phyloP scores from a whole-genome alignment of 2,329 filamentous ascomycete species.

The Onygenales sp. region DNA sequence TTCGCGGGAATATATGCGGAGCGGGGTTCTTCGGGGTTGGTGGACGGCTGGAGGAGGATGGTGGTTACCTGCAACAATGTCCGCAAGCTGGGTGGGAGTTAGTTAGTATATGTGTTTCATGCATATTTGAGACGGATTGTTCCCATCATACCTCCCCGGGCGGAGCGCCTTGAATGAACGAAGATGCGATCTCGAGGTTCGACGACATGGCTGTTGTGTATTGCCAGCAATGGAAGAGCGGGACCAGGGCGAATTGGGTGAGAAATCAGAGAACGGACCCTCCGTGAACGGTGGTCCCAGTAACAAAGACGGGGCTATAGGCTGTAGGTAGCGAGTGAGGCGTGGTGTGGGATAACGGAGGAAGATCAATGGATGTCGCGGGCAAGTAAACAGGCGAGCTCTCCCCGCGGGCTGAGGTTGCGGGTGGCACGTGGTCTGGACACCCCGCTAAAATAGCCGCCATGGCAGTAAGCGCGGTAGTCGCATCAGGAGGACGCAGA shows the following conservation, averaged over 20 bases:
- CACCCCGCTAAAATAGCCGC: not conserved
- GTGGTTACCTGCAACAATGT: conserved; percentile 71
- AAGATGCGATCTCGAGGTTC: conserved; percentile 56
- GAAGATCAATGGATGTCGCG: not conserved
- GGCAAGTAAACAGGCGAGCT: not conserved
- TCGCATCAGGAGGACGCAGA: not conserved
- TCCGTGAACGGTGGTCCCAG: too few species aligned
- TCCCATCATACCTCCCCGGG: conserved; percentile 73
- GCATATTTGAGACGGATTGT: not conserved
- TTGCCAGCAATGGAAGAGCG: not conserved
- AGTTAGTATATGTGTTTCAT: conserved; percentile 16
- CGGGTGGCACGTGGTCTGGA: not conserved
- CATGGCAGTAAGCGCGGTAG: not conserved
- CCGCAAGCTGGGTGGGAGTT: conserved; percentile 54
- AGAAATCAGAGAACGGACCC: not conserved
- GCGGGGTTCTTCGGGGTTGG: conserved; percentile 5
- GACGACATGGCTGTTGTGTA: conserved; percentile 28
- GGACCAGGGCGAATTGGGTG: not conserved
- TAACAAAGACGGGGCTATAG: too few species aligned
- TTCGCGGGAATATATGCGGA: not conserved
- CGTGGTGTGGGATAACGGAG: too few species aligned
- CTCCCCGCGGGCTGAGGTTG: not conserved
- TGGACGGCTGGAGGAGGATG: not conserved
- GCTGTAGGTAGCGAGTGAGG: too few species aligned
- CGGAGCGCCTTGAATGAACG: conserved; percentile 88